Conservation (phyloP, 768 basidiomycete genomes). For the Auricularia sp. region DNA sequence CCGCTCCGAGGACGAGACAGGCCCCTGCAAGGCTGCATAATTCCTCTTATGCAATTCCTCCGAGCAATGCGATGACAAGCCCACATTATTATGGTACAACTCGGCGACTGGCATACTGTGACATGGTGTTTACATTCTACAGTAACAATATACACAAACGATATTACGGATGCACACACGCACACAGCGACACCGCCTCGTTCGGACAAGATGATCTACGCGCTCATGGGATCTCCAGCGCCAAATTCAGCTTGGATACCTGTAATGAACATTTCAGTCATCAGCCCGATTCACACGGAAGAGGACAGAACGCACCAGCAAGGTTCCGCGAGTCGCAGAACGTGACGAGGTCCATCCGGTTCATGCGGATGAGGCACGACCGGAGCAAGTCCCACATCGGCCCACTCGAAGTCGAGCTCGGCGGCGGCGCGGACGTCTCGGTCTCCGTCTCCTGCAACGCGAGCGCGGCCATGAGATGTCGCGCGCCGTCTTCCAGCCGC, state of each 20-base stretch:
- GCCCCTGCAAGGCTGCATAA: too few species aligned
- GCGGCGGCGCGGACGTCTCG: conserved; percentile 59
- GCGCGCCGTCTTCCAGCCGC: conserved; percentile 80
- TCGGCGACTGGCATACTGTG: too few species aligned
- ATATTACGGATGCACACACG: too few species aligned
- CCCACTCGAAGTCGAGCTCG: not conserved
- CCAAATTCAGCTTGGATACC: conserved; percentile 8
- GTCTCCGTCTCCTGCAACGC: conserved; percentile 78
- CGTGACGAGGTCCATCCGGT: conserved; percentile 62
- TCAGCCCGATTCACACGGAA: not conserved
- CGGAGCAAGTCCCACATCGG: conserved; percentile 71
- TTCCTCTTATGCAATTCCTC: too few species aligned
- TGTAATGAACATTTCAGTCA: not conserved
- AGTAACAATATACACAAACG: too few species aligned
- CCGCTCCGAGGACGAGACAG: too few species aligned
- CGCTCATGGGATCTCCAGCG: not conserved
- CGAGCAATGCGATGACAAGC: too few species aligned
- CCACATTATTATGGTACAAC: too few species aligned
- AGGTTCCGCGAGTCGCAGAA: conserved; percentile 67
- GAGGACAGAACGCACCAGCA: conserved; percentile 31
- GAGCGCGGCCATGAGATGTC: conserved; percentile 81
- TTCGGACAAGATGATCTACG: not conserved
- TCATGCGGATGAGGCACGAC: conserved; percentile 72
- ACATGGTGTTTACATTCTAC: too few species aligned
- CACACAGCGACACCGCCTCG: too few species aligned